These are phyloP conservation scores for Atalantia buxifolia DNA, from an alignment of 345 rosid species.

Conservation along the genomic window DNA sequence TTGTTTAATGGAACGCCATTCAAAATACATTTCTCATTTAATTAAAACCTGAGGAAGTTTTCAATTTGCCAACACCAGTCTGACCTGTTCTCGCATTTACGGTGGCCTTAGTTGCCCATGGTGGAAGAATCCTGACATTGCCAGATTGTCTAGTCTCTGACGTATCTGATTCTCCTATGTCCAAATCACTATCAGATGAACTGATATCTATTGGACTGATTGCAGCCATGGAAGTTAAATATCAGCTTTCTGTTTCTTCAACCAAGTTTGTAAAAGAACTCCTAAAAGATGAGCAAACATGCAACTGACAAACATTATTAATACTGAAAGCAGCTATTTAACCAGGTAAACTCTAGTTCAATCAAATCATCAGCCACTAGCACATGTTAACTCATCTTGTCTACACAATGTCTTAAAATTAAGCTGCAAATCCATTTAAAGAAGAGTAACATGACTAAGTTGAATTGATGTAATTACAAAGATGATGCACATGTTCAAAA, in stretches of 20 bases:
- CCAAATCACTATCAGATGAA: slow-evolving; percentile 79
- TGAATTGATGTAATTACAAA: slow-evolving; percentile 15
- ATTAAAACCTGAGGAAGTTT: neutral
- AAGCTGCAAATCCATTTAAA: slow-evolving; percentile 19
- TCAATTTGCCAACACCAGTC: slow-evolving; percentile 17
- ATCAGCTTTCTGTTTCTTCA: slow-evolving; percentile 9
- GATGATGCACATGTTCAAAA: slow-evolving; percentile 16
- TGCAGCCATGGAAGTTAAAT: slow-evolving; percentile 29
- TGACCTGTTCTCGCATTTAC: slow-evolving; percentile 30
- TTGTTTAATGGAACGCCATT: neutral
- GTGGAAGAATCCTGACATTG: slow-evolving; percentile 43
- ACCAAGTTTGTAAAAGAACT: slow-evolving; percentile 14
- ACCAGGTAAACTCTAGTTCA: neutral
- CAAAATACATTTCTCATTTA: neutral
- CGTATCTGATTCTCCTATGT: slow-evolving; percentile 32
- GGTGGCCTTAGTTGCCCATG: slow-evolving; percentile 25
- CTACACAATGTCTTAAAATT: slow-evolving; percentile 20
- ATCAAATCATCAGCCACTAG: neutral
- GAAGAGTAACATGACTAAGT: slow-evolving; percentile 23
- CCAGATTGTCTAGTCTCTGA: slow-evolving; percentile 26
- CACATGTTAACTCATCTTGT: slow-evolving; percentile 18
- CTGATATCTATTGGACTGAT: slow-evolving; percentile 63
- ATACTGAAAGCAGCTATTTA: slow-evolving; percentile 1
- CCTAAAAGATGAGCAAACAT: slow-evolving; percentile 30
- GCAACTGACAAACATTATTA: slow-evolving; percentile 11